Evolutionary conservation across 2,329 filamentous ascomycete genomes (phyloP).

Genomic region (Ascochyta clinopodiicola): DNA sequence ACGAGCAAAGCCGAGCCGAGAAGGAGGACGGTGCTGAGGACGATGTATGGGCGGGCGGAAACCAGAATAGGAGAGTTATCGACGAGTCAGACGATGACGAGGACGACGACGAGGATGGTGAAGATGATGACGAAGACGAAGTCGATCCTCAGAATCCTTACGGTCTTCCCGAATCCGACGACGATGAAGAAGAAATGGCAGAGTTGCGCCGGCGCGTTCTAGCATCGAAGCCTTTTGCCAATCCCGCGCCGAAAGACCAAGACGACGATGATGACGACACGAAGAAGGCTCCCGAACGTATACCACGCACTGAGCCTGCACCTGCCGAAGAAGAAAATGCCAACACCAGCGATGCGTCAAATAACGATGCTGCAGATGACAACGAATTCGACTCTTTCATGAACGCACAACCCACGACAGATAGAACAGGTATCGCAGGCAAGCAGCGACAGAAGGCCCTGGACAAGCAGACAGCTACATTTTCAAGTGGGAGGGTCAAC

Average conservation of each 20-base stretch:
- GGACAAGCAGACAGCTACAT: constrained; percentile 42
- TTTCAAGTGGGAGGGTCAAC: constrained; percentile 40
- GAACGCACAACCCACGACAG: constrained; percentile 86
- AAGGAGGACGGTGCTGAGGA: constrained; percentile 63
- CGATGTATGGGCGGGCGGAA: constrained; percentile 90
- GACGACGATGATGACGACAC: constrained; percentile 38
- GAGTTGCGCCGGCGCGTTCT: constrained; percentile 90
- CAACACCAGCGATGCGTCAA: constrained; percentile 68
- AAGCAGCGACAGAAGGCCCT: constrained; percentile 61
- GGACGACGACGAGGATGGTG: constrained; percentile 55
- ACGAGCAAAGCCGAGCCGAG: constrained; percentile 76
- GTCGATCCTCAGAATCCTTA: constrained; percentile 69
- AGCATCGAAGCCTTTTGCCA: constrained; percentile 85
- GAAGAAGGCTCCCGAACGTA: constrained; percentile 67
- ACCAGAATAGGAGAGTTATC: constrained; percentile 72
- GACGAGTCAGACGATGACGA: constrained; percentile 57
- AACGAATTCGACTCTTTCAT: constrained; percentile 93
- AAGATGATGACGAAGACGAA: constrained; percentile 51
- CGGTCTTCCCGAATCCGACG: constrained; percentile 74
- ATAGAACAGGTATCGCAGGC: constrained; percentile 75
- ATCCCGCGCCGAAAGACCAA: constrained; percentile 52
- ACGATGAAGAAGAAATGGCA: constrained; percentile 90
- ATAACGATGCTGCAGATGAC: constrained; percentile 69
- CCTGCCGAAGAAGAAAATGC: constrained; percentile 58
- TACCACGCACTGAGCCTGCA: constrained; percentile 62